These are phyloP conservation scores for Hymenoscyphus occultus DNA, from an alignment of 2,329 filamentous ascomycete genomes.

Conservation along the genomic window DNA sequence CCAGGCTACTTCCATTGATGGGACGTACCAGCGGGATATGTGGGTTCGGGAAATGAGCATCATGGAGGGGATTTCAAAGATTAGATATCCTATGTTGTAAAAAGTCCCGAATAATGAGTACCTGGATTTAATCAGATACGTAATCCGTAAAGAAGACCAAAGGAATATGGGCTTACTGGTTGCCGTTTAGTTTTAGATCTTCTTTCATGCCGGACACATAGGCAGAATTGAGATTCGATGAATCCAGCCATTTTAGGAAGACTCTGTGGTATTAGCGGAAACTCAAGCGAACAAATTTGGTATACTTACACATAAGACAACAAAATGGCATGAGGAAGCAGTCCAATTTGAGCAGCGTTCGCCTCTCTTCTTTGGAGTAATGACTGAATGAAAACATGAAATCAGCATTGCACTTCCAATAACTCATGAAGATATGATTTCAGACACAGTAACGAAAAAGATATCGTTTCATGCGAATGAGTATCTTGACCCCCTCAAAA, in stretches of 20 bases:
- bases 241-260: slow-evolving; percentile 45
- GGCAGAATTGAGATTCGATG: slow-evolving; percentile 32
- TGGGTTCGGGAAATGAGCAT: not conserved
- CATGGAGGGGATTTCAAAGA: slow-evolving; percentile 4
- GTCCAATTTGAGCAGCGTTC: not conserved
- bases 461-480: too few relatives aligned
- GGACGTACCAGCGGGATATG: slow-evolving; percentile 12
- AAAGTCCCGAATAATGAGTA: slow-evolving; percentile 44
- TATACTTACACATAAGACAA: not conserved
- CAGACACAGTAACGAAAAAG: too few relatives aligned
- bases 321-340: not conserved
- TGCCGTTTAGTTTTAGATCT: slow-evolving; percentile 46
- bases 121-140: slow-evolving; percentile 48
- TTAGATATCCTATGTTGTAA: slow-evolving; percentile 9
- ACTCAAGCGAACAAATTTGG: not conserved
- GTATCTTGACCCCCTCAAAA: too few relatives aligned
- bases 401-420: too few relatives aligned
- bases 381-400: not conserved
- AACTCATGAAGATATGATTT: too few relatives aligned
- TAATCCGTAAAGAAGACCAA: slow-evolving; percentile 51
- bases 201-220: slow-evolving; percentile 45
- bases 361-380: slow-evolving; percentile 12
- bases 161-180: slow-evolving; percentile 49
- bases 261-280: not conserved
- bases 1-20: slow-evolving; percentile 27